These are phyloP conservation scores for Ophiostoma himal-ulmi DNA, from an alignment of 2,329 filamentous ascomycete species.

Conservation along the genomic window DNA sequence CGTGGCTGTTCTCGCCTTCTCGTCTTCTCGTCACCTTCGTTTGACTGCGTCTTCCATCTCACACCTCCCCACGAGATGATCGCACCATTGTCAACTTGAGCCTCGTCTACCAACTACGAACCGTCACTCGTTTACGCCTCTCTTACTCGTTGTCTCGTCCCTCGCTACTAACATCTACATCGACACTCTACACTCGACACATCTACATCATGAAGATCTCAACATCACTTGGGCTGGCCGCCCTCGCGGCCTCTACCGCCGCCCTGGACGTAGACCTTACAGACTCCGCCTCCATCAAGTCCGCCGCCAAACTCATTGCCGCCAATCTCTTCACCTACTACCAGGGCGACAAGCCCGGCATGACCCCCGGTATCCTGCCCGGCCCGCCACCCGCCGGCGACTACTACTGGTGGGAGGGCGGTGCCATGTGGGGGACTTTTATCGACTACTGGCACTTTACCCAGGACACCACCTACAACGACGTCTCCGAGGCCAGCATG, in stretches of 20 bases:
- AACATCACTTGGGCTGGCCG: neutral
- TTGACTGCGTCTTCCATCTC: neutral
- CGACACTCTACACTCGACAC: neutral
- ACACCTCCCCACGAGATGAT: neutral
- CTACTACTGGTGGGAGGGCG: constrained; percentile 75
- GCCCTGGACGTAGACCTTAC: constrained; percentile 25
- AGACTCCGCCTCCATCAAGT: constrained; percentile 39
- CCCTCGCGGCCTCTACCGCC: neutral
- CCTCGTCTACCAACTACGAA: neutral
- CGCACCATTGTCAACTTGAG: neutral
- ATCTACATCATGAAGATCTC: constrained; percentile 19
- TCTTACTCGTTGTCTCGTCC: neutral
- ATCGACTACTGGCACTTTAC: constrained; percentile 68
- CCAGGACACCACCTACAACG: constrained; percentile 60
- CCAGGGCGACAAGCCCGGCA: constrained; percentile 39
- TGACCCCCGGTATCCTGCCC: constrained; percentile 51
- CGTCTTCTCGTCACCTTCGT: neutral
- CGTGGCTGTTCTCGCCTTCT: neutral
- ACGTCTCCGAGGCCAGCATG: constrained; percentile 60
- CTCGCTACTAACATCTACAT: neutral
- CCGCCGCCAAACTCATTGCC: constrained; percentile 42
- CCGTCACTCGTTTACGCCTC: neutral
- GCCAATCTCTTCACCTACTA: constrained; percentile 48
- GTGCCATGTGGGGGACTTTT: constrained; percentile 64
- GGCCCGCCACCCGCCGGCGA: constrained; percentile 49